Conservation (phyloP, 257 asterid species). For the Primulina tabacum region DNA sequence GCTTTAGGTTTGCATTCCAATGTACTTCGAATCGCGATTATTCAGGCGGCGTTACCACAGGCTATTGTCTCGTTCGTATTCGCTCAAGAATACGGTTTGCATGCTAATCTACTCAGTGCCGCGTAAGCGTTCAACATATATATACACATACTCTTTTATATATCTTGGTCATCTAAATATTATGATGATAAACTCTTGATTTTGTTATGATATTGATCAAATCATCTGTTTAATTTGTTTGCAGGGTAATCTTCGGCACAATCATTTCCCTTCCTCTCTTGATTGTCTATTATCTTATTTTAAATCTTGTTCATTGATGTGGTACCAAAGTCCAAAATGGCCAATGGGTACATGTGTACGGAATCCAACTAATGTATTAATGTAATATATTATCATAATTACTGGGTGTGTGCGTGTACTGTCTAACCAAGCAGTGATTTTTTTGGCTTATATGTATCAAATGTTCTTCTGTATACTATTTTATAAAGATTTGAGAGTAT, state of each 20-base stretch:
- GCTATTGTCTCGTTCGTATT: conserved; percentile 47
- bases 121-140: conserved; percentile 37
- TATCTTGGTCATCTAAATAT: too few species aligned
- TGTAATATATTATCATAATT: background rate
- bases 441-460: too few species aligned
- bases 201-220: background rate
- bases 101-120: conserved; percentile 51
- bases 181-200: background rate
- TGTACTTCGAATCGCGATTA: conserved; percentile 41
- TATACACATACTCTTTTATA: background rate
- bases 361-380: background rate
- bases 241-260: conserved; percentile 59
- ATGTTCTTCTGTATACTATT: too few species aligned
- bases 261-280: conserved; percentile 44
- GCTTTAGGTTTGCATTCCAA: conserved; percentile 51
- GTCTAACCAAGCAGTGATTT: too few species aligned
- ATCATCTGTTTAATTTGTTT: conserved; percentile 5
- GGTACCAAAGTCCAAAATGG: background rate
- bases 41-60: conserved; percentile 57
- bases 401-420: background rate
- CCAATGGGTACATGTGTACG: background rate
- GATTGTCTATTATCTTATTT: conserved; percentile 36
- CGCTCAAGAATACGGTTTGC: conserved; percentile 57
- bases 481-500: too few species aligned
- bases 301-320: conserved; percentile 31